Base-by-base conservation (phyloP, 257 asterid genomes). In the Solanum pinnatisectum region DNA sequence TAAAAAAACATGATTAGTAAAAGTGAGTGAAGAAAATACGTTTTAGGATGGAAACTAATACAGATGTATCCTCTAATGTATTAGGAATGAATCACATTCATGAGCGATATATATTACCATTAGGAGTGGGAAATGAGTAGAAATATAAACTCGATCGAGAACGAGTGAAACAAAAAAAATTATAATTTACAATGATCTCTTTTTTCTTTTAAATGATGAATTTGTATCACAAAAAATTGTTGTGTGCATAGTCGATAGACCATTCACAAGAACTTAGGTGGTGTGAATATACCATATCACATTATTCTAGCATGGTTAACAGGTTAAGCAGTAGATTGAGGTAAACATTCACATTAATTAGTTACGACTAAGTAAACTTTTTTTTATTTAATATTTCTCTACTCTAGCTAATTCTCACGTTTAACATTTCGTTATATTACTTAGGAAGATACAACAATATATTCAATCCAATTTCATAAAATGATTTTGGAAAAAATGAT, bases 11-110 rank as follows among this genome's bases (percentile, higher is more conserved):
- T 30, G 23, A 70, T 14, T 14, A 30, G 3, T 70, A 14, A 30
- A 70, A 30, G 5, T 30, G 37, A 0, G 8, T 3, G 0, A 1
- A n/a, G 4, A 5, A 2, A n/a, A 25, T n/a, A 65, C 1, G 0
- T 65, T 68, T 14, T 44, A 79, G 14, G 15, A 42, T 78, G 14
- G 4, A 1, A 14, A 42, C 23, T 40, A 42, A 78, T 44, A 15
- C 68, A 79, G 67, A 1, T 82, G 40, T 20, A 49, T 27, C 10
- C 44, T 20, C 20, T 18, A 82, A 27, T 10, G 1, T 82, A 52
- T 82, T 49, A 49, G 30, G 42, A 82, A 18, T 32, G 56, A 46
- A 30, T 49, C 86, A 30, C 44, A 20, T 82, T 82, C 86, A 82
- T 82, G 86, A 82, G 32, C 25, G 4, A 82, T 32, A 27, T 10